These are phyloP conservation scores for Cupressus sempervirens DNA, from an alignment of 75 land plant species.

Conservation along the genomic window DNA sequence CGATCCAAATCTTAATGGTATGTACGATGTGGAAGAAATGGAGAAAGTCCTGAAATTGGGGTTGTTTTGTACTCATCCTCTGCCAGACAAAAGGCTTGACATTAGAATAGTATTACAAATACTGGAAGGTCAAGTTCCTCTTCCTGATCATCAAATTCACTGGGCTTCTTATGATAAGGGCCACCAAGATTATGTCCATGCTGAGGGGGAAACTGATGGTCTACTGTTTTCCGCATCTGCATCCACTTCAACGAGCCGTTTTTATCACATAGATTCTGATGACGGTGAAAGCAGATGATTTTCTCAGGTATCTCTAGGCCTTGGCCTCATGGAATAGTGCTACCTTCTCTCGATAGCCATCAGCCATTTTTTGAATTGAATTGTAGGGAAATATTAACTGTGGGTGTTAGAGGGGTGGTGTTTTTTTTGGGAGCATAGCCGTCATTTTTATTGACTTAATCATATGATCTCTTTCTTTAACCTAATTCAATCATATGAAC, in stretches of 20 bases:
- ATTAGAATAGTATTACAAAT: background rate
- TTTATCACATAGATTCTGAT: background rate
- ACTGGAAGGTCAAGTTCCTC: background rate
- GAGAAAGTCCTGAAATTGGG: constrained; percentile 1
- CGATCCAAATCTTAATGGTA: constrained; percentile 8
- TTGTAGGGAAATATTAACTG: too few species aligned
- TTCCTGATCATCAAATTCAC: background rate
- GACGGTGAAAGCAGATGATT: background rate
- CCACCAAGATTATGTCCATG: background rate
- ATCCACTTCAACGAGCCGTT: background rate
- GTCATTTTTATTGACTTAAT: too few species aligned
- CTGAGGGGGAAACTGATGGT: background rate
- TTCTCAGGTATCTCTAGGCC: too few species aligned
- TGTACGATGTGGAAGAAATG: background rate
- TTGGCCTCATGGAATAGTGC: background rate
- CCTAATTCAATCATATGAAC: too few species aligned
- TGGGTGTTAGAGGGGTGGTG: too few species aligned
- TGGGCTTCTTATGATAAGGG: background rate
- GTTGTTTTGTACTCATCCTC: background rate
- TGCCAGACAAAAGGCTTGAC: background rate
- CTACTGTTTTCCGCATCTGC: background rate
- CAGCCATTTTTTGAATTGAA: too few species aligned
- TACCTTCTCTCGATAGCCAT: too few species aligned
- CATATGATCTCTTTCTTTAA: too few species aligned
- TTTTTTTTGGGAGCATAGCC: too few species aligned